Evolutionary conservation across 768 basidiomycete species (phyloP).

Genomic region (Tylopilus vinaceipallidus): DNA sequence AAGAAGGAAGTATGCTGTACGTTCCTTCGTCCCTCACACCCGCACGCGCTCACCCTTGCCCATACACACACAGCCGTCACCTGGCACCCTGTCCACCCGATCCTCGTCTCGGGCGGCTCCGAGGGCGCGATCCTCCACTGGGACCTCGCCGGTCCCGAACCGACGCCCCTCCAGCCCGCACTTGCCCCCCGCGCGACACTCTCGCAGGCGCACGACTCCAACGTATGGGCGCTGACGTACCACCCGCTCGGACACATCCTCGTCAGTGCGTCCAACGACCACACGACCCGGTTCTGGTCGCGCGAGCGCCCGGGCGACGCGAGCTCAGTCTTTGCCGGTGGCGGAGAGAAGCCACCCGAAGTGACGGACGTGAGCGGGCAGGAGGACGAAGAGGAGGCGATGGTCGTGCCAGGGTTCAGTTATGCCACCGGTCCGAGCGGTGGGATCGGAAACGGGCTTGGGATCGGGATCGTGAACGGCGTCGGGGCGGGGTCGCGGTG

Average conservation of each 20-base stretch:
- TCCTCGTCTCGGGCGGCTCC: slow-evolving; percentile 91
- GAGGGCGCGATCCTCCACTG: slow-evolving; percentile 95
- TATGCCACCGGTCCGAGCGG: slow-evolving; percentile 23
- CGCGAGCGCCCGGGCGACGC: slow-evolving; percentile 86
- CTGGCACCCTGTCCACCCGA: slow-evolving; percentile 94
- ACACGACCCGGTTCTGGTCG: slow-evolving; percentile 98
- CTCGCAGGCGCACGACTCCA: slow-evolving; percentile 96
- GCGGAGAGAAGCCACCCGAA: slow-evolving; percentile 83
- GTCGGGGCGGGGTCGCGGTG: slow-evolving; percentile 39
- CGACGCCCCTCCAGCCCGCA: slow-evolving; percentile 36
- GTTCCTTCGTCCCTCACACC: slow-evolving; percentile 29
- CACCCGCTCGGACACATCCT: slow-evolving; percentile 96
- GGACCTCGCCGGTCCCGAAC: slow-evolving; percentile 72
- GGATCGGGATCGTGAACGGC: slow-evolving; percentile 20
- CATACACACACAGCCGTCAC: slow-evolving; percentile 59
- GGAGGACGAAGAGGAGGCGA: slow-evolving; percentile 73
- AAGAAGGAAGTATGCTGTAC: slow-evolving; percentile 97
- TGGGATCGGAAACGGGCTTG: slow-evolving; percentile 14
- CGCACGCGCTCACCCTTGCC: background rate
- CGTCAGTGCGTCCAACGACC: slow-evolving; percentile 94
- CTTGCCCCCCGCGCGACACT: slow-evolving; percentile 76
- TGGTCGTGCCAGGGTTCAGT: slow-evolving; percentile 78
- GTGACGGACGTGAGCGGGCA: slow-evolving; percentile 52
- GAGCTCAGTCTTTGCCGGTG: slow-evolving; percentile 72
- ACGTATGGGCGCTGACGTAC: slow-evolving; percentile 94